phyloP scores from a whole-genome alignment of 2,329 filamentous ascomycete genomes.

The Arthrobotrys megalospora region DNA sequence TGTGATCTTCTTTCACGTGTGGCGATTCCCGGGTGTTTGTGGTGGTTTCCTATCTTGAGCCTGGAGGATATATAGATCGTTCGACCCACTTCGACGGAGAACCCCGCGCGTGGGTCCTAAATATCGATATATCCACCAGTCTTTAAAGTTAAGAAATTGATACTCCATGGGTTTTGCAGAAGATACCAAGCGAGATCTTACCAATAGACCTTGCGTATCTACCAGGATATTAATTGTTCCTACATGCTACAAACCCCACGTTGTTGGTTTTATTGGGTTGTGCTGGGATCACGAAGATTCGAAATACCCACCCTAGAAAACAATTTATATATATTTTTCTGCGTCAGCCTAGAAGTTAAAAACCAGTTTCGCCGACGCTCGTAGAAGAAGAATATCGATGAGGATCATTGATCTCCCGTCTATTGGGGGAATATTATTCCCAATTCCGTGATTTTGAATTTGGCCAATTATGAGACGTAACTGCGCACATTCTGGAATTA shows the following conservation, averaged over 20 bases:
- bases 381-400: neutral
- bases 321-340: neutral
- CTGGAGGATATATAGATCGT: too few relatives aligned
- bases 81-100: too few relatives aligned
- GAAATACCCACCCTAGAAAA: neutral
- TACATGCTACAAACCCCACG: neutral
- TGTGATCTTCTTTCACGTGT: neutral
- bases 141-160: too few relatives aligned
- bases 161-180: too few relatives aligned
- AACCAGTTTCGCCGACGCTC: neutral
- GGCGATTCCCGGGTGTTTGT: neutral
- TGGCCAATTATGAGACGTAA: too few relatives aligned
- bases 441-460: too few relatives aligned
- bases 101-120: too few relatives aligned
- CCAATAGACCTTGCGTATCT: neutral
- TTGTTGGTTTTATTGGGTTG: conserved; percentile 22
- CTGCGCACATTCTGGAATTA: neutral
- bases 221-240: neutral
- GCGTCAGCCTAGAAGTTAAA: neutral
- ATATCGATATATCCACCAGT: too few relatives aligned
- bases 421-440: too few relatives aligned
- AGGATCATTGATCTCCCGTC: too few relatives aligned
- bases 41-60: too few relatives aligned
- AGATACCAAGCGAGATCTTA: neutral
- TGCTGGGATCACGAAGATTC: conserved; percentile 8